Base-by-base conservation (phyloP, 305 asterid species). In the Fraxinus albicans region DNA sequence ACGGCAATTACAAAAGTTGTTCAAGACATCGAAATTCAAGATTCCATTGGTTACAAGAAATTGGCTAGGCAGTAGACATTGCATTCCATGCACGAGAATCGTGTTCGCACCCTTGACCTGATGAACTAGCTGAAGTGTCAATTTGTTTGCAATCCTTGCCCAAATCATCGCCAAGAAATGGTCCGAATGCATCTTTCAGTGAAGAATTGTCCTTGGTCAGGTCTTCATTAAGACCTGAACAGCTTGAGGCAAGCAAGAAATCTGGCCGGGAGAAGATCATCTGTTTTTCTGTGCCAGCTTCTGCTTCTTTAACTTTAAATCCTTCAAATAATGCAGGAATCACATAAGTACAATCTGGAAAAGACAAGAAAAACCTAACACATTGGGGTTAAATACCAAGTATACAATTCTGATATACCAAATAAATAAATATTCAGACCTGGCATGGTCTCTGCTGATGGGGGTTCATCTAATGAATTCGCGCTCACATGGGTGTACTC, bases 381-480 rank as follows among this genome's bases (percentile, higher is more conserved):
- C 33, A 35, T 25, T 9, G 44, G 53, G 19, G 78, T 21, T 7
- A 55, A 73, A 40, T 36, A 42, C 60, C 25, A 73, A 6, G 69
- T 79, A 73, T 7, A 29, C 25, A 35, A 81, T 53, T 34, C 70
- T 47, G 69, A 44, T 15, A 10, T 10, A 76, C 44, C 44, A 77
- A 29, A 27, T 23, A 58, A 73, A 53, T 47, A 82, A 69, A 67
- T 78, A 81, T 73, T 76, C 86, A 82, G 25, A 88, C 90, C 88
- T 80, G 73, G 73, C 33, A 86, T 60, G 63, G 86, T 83, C 13
- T 84, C 91, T 35, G 82, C 58, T 10, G 88, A 74, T 84, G 84
- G 89, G 53, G 65, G 87, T 79, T 91, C 94, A 55, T 91, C 93
- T 55, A 85, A 79, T 47, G 93, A 86, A 85, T 86, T 86, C 86